Evolutionary conservation across 345 rosid genomes (phyloP).

Genomic region (Citrus reticulata): DNA sequence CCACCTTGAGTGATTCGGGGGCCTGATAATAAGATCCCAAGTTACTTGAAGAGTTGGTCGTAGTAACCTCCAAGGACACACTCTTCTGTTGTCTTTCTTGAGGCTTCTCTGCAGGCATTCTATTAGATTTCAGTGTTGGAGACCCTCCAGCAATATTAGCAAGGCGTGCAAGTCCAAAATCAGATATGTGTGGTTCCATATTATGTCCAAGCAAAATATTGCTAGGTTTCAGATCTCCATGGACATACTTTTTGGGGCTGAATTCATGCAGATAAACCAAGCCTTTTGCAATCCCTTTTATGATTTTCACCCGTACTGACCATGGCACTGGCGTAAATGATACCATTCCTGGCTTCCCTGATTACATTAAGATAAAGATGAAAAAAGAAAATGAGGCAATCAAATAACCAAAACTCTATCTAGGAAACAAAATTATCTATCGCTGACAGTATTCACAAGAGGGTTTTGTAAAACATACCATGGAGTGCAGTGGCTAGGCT

Average conservation of each 20-base stretch:
- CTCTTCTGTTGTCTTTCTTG: constrained; percentile 65
- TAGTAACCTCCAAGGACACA: constrained; percentile 51
- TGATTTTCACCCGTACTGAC: constrained; percentile 69
- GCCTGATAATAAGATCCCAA: constrained; percentile 76
- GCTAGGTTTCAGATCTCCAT: constrained; percentile 87
- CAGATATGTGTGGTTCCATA: constrained; percentile 79
- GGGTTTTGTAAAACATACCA: constrained; percentile 41
- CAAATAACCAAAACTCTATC: neutral
- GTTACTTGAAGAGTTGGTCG: constrained; percentile 41
- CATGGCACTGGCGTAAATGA: constrained; percentile 60
- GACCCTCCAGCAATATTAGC: constrained; percentile 93
- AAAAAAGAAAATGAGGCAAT: neutral
- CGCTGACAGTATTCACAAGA: neutral
- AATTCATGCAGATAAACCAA: constrained; percentile 84
- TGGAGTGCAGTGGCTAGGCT: constrained; percentile 83
- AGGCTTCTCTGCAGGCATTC: constrained; percentile 46
- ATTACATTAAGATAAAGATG: constrained; percentile 7
- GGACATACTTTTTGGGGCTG: constrained; percentile 90
- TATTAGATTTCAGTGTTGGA: constrained; percentile 62
- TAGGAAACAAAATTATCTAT: neutral
- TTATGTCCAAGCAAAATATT: constrained; percentile 77
- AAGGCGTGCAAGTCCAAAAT: constrained; percentile 84
- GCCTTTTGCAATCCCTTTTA: constrained; percentile 74
- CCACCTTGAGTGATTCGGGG: constrained; percentile 75
- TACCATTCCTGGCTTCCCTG: constrained; percentile 79